These are phyloP conservation scores for Penicillium simplicissimum DNA, from an alignment of 495 filamentous ascomycete genomes.

Conservation along the genomic window DNA sequence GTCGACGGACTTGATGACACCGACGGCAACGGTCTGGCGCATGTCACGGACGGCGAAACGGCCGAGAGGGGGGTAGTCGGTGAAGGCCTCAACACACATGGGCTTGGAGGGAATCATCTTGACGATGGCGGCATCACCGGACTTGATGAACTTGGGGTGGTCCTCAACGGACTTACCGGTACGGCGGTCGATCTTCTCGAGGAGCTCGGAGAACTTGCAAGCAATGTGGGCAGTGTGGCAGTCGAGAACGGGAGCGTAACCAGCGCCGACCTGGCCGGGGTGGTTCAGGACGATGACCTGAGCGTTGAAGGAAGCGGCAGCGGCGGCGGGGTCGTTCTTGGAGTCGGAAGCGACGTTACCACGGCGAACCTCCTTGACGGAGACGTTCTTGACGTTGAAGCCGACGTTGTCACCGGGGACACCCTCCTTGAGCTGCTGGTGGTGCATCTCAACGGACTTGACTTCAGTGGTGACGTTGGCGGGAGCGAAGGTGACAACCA, in stretches of 20 bases:
- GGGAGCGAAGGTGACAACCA: slow-evolving; percentile 87
- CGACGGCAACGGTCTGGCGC: slow-evolving; percentile 93
- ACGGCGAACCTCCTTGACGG: slow-evolving; percentile 99
- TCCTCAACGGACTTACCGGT: slow-evolving; percentile 96
- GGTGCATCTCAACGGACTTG: slow-evolving; percentile 99
- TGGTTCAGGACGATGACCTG: slow-evolving; percentile 99
- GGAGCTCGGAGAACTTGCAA: slow-evolving; percentile 98
- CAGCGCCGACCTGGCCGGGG: slow-evolving; percentile 98
- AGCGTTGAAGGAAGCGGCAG: slow-evolving; percentile 90
- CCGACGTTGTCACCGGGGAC: slow-evolving; percentile 98
- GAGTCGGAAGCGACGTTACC: slow-evolving; percentile 99
- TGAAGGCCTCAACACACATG: slow-evolving; percentile 99
- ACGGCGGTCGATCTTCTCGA: slow-evolving; percentile 99
- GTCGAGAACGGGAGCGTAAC: slow-evolving; percentile 97
- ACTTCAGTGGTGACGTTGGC: slow-evolving; percentile 99
- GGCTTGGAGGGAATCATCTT: slow-evolving; percentile 99
- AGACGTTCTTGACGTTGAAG: slow-evolving; percentile 99
- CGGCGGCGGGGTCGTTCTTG: slow-evolving; percentile 97
- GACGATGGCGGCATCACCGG: slow-evolving; percentile 99
- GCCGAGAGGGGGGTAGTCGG: slow-evolving; percentile 97
- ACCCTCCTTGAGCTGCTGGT: slow-evolving; percentile 98
- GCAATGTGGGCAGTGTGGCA: slow-evolving; percentile 99
- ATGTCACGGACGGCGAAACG: slow-evolving; percentile 96
- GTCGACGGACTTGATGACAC: slow-evolving; percentile 87
- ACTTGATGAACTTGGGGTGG: slow-evolving; percentile 98